Evolutionary conservation across 345 rosid genomes (phyloP).

Genomic region (Linum tenue): DNA sequence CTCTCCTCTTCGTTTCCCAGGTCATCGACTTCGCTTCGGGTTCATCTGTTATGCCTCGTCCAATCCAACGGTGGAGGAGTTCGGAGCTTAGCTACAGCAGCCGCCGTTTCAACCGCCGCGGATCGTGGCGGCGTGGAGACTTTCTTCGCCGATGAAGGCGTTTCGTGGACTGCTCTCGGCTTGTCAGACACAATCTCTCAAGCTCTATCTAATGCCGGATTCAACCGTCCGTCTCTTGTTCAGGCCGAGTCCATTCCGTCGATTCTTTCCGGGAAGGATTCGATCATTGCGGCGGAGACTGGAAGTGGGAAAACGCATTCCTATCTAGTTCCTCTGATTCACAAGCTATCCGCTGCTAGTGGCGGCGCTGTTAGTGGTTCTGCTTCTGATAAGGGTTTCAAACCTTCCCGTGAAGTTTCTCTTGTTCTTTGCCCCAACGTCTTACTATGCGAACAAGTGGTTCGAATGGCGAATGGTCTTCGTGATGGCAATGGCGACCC

Average conservation of each 20-base stretch:
- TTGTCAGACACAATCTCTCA: slow-evolving; percentile 50
- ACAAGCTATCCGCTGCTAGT: slow-evolving; percentile 29
- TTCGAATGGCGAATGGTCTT: slow-evolving; percentile 70
- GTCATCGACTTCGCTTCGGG: no score
- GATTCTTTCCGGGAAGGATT: slow-evolving; percentile 77
- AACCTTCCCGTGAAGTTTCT: slow-evolving; percentile 22
- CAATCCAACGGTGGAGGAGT: no score
- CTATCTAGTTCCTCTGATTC: slow-evolving; percentile 65
- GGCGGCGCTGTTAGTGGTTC: slow-evolving; percentile 6
- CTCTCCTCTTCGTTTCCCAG: not conserved
- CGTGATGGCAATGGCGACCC: slow-evolving; percentile 55
- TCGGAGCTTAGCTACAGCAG: not conserved
- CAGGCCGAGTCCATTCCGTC: slow-evolving; percentile 58
- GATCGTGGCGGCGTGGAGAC: slow-evolving; percentile 30
- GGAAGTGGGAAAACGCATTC: slow-evolving; percentile 94
- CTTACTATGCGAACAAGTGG: slow-evolving; percentile 84
- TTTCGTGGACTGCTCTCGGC: slow-evolving; percentile 81
- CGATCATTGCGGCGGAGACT: slow-evolving; percentile 85
- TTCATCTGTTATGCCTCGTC: no score
- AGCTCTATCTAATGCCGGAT: slow-evolving; percentile 55
- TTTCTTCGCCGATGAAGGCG: slow-evolving; percentile 53
- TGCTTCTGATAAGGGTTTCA: not conserved
- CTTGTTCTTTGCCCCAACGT: slow-evolving; percentile 90
- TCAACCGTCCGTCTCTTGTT: slow-evolving; percentile 70
- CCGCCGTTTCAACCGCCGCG: slow-evolving; percentile 21